These are phyloP conservation scores for Coleophoma cylindrospora DNA, from an alignment of 2,329 filamentous ascomycete species.

Conservation along the genomic window DNA sequence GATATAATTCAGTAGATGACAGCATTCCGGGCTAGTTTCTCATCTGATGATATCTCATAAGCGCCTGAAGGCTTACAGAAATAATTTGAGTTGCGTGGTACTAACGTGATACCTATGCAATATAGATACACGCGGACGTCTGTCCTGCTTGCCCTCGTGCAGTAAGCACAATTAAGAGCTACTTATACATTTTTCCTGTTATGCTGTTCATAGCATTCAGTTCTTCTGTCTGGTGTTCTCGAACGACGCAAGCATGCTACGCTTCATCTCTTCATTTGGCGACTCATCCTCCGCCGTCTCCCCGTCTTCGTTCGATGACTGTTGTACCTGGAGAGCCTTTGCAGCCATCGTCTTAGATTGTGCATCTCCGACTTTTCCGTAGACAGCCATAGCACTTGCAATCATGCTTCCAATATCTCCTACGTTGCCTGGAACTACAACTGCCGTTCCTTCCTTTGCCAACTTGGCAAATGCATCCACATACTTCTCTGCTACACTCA, in stretches of 20 bases:
- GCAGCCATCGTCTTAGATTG: slow-evolving; percentile 66
- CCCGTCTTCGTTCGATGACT: slow-evolving; percentile 27
- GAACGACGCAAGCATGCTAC: slow-evolving; percentile 43
- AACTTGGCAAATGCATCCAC: slow-evolving; percentile 91
- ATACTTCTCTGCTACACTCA: slow-evolving; percentile 95
- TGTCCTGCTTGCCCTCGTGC: no score
- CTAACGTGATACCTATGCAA: background rate
- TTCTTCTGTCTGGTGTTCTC: slow-evolving; percentile 30
- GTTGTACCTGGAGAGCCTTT: slow-evolving; percentile 34
- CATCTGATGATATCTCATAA: background rate
- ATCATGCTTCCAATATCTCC: slow-evolving; percentile 97
- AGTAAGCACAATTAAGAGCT: no score
- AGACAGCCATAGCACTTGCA: slow-evolving; percentile 89
- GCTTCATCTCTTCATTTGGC: slow-evolving; percentile 35
- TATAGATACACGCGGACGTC: background rate
- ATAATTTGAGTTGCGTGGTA: slow-evolving; percentile 1
- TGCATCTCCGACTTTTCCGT: slow-evolving; percentile 83
- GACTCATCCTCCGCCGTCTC: slow-evolving; percentile 20
- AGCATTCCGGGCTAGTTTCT: no score
- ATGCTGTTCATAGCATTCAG: slow-evolving; percentile 3
- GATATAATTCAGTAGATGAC: no score
- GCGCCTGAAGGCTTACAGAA: background rate
- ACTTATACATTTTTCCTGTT: no score
- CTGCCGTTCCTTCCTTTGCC: slow-evolving; percentile 90
- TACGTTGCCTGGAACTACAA: slow-evolving; percentile 94